A percentile compares a stretch with the other conserved stretches of the same genome.
Evolutionary conservation across 176 grass and related monocot species (phyloP).

Genomic region (Hsuehochloa calcarea): DNA sequence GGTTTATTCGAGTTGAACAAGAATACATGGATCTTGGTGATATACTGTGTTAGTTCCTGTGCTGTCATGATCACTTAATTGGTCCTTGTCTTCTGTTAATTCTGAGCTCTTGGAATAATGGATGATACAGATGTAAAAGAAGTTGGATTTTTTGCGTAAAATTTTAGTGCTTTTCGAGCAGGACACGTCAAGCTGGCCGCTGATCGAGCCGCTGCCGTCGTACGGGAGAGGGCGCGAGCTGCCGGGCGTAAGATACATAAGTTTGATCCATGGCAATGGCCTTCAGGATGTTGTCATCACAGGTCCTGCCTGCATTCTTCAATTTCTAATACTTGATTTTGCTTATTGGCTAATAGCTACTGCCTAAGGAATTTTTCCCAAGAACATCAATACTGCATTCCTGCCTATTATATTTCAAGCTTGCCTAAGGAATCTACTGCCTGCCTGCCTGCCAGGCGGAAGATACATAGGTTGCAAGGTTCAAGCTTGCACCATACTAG

Average conservation of each 20-base stretch:
- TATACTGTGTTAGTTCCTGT: background rate
- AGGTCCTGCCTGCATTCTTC: slow-evolving; percentile 44
- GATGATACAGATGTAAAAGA: background rate
- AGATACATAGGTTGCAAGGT: background rate
- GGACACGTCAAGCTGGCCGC: slow-evolving; percentile 76
- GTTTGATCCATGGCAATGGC: slow-evolving; percentile 81
- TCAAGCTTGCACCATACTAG: background rate
- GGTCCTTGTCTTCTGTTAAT: background rate
- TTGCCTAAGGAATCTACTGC: too few relatives aligned
- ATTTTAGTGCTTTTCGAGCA: slow-evolving; percentile 32
- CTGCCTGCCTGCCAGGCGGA: too few relatives aligned
- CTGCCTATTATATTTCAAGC: background rate
- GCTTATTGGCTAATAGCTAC: background rate
- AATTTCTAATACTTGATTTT: background rate
- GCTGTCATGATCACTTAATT: background rate
- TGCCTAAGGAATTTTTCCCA: background rate
- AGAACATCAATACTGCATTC: background rate
- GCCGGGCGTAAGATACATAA: slow-evolving; percentile 81
- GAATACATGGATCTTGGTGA: background rate
- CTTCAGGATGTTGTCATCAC: slow-evolving; percentile 89
- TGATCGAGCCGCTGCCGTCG: slow-evolving; percentile 79
- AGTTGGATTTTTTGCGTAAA: background rate
- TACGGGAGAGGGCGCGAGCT: slow-evolving; percentile 87
- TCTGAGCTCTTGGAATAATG: background rate
- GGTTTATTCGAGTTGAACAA: background rate